Conservation (phyloP, 192 early-diverging fungal genomes). For the Entomortierella chlamydospora region DNA sequence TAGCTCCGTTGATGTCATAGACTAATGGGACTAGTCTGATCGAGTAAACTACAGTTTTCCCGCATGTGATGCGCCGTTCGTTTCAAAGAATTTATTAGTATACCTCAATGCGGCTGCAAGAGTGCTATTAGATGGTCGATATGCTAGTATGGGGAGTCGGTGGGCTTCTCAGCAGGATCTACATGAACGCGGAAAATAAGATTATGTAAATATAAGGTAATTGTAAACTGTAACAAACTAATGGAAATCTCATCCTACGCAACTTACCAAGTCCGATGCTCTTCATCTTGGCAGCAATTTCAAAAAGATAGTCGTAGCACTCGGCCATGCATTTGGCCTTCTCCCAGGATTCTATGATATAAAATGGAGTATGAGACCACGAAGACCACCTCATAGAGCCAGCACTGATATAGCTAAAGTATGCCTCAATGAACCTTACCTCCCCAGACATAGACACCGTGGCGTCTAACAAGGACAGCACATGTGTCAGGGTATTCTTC, state of each 20-base stretch:
- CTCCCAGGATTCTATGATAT: constrained; percentile 83
- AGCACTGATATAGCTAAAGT: not conserved
- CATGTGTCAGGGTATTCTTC: constrained; percentile 87
- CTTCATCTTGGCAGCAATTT: constrained; percentile 95
- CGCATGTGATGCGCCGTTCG: too few species aligned
- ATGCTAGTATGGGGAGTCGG: constrained; percentile 27
- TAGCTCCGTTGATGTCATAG: too few species aligned
- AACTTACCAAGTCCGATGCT: constrained; percentile 79
- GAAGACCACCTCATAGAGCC: not conserved
- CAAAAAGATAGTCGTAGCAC: constrained; percentile 99
- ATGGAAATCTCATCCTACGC: not conserved
- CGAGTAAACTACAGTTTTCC: too few species aligned
- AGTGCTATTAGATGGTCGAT: not conserved
- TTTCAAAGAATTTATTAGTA: too few species aligned
- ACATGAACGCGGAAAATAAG: not conserved
- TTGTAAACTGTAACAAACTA: too few species aligned
- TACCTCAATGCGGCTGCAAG: not conserved
- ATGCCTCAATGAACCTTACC: constrained; percentile 53
- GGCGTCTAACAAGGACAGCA: constrained; percentile 94
- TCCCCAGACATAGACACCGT: constrained; percentile 99
- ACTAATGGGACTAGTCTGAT: too few species aligned
- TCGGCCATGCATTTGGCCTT: constrained; percentile 98
- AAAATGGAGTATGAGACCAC: not conserved
- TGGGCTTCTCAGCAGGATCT: constrained; percentile 37
- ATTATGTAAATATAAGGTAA: not conserved